Percentiles rank a stretch among this genome's conserved stretches.
Conservation (phyloP, 345 rosid species). For the Arabis hirsuta region DNA sequence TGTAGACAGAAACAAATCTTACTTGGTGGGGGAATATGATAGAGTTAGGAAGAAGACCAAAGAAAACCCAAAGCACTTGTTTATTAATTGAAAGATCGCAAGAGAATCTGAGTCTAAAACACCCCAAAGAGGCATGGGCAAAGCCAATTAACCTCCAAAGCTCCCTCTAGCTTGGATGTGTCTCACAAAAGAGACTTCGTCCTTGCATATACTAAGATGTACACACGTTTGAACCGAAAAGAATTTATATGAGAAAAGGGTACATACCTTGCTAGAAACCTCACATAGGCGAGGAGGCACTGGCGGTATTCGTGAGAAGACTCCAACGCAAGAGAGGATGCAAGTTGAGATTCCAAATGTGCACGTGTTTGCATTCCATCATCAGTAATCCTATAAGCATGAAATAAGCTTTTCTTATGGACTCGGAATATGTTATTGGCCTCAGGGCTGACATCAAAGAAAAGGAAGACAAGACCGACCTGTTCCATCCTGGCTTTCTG, state of each 20-base stretch:
- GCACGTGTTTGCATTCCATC: slow-evolving; percentile 97
- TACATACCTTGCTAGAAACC: slow-evolving; percentile 84
- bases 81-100: background rate
- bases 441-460: slow-evolving; percentile 10
- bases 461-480: slow-evolving; percentile 54
- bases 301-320: slow-evolving; percentile 92
- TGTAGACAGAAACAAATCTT: slow-evolving; percentile 42
- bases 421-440: background rate
- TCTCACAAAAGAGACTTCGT: slow-evolving; percentile 9
- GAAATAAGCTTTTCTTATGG: background rate
- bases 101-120: background rate
- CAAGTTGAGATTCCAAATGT: slow-evolving; percentile 95
- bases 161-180: slow-evolving; percentile 1
- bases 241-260: slow-evolving; percentile 8
- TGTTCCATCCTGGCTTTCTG: slow-evolving; percentile 98
- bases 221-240: background rate
- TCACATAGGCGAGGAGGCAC: slow-evolving; percentile 89
- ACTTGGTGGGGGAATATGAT: background rate
- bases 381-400: slow-evolving; percentile 76
- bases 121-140: too few species aligned
- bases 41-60: slow-evolving; percentile 1
- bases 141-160: background rate
- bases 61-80: background rate
- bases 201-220: background rate
- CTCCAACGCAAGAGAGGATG: slow-evolving; percentile 81